A percentile compares a stretch with the other conserved stretches of the same genome.
Evolutionary conservation across 805 yeast species (phyloP).

Genomic region (Lipomyces oligophaga): DNA sequence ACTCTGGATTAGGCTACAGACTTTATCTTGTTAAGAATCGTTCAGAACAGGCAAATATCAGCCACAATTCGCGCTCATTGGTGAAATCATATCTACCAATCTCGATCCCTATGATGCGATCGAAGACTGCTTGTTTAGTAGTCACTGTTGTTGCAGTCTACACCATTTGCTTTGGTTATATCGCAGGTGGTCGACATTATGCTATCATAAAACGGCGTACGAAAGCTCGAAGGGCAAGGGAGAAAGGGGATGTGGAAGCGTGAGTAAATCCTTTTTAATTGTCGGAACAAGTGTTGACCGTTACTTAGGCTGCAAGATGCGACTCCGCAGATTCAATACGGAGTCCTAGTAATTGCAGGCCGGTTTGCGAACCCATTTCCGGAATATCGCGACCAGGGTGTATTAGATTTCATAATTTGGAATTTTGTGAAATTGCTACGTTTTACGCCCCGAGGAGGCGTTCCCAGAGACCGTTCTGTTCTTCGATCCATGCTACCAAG

Average conservation of each 20-base stretch:
- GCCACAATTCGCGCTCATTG: too few species aligned
- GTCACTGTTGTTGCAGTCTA: constrained; percentile 15
- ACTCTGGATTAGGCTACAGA: too few species aligned
- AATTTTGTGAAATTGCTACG: constrained; percentile 69
- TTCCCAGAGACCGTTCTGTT: constrained; percentile 48
- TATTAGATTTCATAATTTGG: constrained; percentile 76
- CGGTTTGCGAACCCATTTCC: constrained; percentile 85
- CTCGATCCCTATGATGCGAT: too few species aligned
- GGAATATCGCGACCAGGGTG: constrained; percentile 85
- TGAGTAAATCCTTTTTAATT: background rate
- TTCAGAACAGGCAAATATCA: too few species aligned
- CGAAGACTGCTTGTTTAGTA: too few species aligned
- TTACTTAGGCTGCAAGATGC: constrained; percentile 10
- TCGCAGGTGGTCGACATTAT: constrained; percentile 11
- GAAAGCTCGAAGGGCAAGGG: constrained; percentile 13
- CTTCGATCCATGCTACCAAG: constrained; percentile 59
- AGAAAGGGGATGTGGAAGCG: constrained; percentile 16
- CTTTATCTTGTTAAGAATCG: too few species aligned
- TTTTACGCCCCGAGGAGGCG: constrained; percentile 53
- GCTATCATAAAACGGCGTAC: constrained; percentile 14
- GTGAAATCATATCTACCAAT: too few species aligned
- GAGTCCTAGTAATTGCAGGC: constrained; percentile 46
- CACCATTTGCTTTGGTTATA: constrained; percentile 16
- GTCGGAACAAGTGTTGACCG: background rate
- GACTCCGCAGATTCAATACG: constrained; percentile 23